Evolutionary conservation across 257 asterid species (phyloP).

Genomic region (Capsicum pubescens): DNA sequence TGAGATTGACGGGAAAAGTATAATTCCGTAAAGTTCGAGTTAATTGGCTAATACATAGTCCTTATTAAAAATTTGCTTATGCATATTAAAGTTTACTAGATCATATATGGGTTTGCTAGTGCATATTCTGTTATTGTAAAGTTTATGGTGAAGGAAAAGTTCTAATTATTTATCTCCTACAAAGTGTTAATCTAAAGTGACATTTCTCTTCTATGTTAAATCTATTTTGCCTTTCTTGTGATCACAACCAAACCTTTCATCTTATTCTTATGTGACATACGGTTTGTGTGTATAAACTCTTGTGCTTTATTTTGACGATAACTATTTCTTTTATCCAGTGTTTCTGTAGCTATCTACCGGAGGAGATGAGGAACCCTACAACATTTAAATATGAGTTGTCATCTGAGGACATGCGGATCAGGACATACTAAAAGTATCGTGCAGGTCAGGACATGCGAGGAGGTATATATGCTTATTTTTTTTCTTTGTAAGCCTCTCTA

Average conservation of each 20-base stretch:
- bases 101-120: too few species aligned
- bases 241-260: too few species aligned
- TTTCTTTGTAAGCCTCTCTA: too few species aligned
- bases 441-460: too few species aligned
- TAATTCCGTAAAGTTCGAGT: too few species aligned
- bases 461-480: too few species aligned
- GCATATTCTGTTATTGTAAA: not conserved
- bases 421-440: too few species aligned
- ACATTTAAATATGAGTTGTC: slow-evolving; percentile 76
- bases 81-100: too few species aligned
- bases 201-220: not conserved
- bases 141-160: not conserved
- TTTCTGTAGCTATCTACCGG: slow-evolving; percentile 75
- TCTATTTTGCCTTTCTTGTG: slow-evolving; percentile 8
- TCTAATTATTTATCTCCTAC: not conserved
- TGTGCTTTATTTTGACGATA: slow-evolving; percentile 21
- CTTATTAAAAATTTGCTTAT: too few species aligned
- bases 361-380: slow-evolving; percentile 90
- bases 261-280: not conserved
- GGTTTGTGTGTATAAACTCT: slow-evolving; percentile 1
- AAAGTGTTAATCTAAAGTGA: slow-evolving; percentile 1
- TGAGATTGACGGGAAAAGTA: too few species aligned
- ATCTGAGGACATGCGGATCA: not conserved
- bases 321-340: slow-evolving; percentile 19
- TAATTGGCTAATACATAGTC: too few species aligned